Evolutionary conservation across 2,329 filamentous ascomycete species (phyloP), one percentile per base, ranked within the genome.

Genomic region (Cladosporium cucumerinum): DNA sequence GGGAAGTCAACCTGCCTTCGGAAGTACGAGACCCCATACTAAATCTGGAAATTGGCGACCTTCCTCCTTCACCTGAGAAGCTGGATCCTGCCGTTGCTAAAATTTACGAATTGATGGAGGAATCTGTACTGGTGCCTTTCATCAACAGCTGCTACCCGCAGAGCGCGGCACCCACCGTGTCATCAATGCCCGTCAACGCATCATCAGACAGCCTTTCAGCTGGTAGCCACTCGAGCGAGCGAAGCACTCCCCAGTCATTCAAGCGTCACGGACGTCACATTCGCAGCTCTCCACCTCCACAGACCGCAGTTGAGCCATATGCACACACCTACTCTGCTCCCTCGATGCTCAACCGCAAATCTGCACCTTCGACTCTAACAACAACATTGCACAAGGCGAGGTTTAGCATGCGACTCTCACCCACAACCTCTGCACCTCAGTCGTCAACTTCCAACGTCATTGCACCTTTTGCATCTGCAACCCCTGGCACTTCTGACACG

Each of bases 91-190:
- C 95, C 23, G 90, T 96, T 26, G 85, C 86, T 67, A 96, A 97
- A 67, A 91, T 97, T 48, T 93, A 94, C 76, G 95, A 98, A 71
- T 82, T 99, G 64, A 98, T 99, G 93, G 96, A 97, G 72, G 95
- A 98, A 76, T 97, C 93, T 3, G 91, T 98, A 0, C 83, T 98
- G 60, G 88, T 97, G 0, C 93, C 94, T 0, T 99, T 98, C 75
- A 84, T 98, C 62, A 94, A 97, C 77, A 85, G 82, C 67, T 79
- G 83, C 57, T 82, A 82, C 66, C 79, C 81, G 1, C 80, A 82
- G 52, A 79, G 80, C 34, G 80, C 84, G n/a, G 71, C 75, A 49
- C 78, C 81, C 54, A 75, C 73, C 52, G 69, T 76, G 48, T 74
- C 75, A 52, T 69, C 77, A 71, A 76, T 79, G 74, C 67, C 77